Evolutionary conservation across 768 basidiomycete genomes (phyloP), one percentile per base, ranked within the genome.

Genomic region (Lentinus tigrinus): DNA sequence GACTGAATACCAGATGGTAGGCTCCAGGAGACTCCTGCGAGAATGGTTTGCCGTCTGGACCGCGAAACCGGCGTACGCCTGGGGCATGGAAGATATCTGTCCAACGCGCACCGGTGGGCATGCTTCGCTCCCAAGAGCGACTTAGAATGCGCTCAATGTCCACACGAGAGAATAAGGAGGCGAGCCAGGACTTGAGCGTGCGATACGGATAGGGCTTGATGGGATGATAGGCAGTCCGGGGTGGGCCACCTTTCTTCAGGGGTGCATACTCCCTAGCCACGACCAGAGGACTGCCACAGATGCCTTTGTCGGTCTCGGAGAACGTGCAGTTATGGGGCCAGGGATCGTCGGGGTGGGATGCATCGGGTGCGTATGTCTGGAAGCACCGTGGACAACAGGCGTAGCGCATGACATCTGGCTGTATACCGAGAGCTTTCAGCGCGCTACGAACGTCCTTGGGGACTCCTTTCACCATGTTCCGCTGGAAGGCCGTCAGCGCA

Each of bases 61-160:
- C 63, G 1, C 39, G n/a, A 46, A 67, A 67, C 4, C 52, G 19
- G 1, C 52, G 53, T 3, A 67, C 0, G 1, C n/a, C 58, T 4
- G 52, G 47, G 6, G 55, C 40, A 19, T 62, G 39, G 51, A 51
- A 53, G 23, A 67, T 58, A 40, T 67, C 64, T 1, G 5, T 13
- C 53, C 52, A 54, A 17, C 5, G 13, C 3, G 51, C 52, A 4
- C 26, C 16, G 7, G 38, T n/a, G 8, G 40, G 11, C 4, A 24
- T 21, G 3, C 58, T 26, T 9, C 3, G 14, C 16, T 61, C 57
- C 54, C 23, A 8, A 0, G 19, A 56, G 28, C 16, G 31, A 2
- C 52, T 42, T 6, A 67, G 43, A 10, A 52, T 9, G 2, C 23
- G 10, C 26, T 60, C 61, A 19, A 66, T 46, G 2, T 52, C 63